Evolutionary conservation across 148 eudicot species (phyloP).

Genomic region (Pouteria glomerata): DNA sequence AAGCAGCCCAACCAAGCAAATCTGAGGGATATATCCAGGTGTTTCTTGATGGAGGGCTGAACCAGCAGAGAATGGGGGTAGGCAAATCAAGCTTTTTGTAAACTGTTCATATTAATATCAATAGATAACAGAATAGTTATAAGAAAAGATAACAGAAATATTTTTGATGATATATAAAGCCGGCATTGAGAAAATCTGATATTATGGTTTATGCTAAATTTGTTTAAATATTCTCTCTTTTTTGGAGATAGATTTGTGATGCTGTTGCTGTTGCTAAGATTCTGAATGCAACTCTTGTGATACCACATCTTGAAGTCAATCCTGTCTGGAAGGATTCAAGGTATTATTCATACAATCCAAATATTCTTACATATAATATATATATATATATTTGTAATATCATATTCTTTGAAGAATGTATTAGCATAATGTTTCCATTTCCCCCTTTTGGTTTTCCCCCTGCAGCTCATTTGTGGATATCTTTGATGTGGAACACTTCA

Average conservation of each 20-base stretch:
- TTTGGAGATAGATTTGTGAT: slow-evolving; percentile 68
- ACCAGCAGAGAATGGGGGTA: slow-evolving; percentile 99
- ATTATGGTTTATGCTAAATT: neutral
- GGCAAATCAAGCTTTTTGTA: slow-evolving; percentile 12
- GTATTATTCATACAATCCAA: slow-evolving; percentile 20
- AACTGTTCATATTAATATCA: neutral
- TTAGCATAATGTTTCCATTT: neutral
- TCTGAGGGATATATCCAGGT: slow-evolving; percentile 88
- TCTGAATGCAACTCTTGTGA: slow-evolving; percentile 87
- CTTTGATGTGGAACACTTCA: slow-evolving; percentile 96
- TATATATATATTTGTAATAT: neutral
- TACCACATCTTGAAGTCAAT: slow-evolving; percentile 94
- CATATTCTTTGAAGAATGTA: slow-evolving; percentile 5
- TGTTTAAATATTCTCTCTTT: slow-evolving; percentile 1
- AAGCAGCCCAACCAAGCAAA: slow-evolving; percentile 60
- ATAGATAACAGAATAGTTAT: no score
- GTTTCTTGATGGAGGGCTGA: slow-evolving; percentile 95
- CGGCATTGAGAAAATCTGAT: slow-evolving; percentile 2
- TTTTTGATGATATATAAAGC: neutral
- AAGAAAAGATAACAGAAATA: no score
- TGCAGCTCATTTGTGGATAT: slow-evolving; percentile 82
- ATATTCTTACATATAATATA: neutral
- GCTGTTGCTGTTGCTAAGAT: slow-evolving; percentile 98
- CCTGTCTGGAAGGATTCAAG: slow-evolving; percentile 98
- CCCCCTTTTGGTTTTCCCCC: neutral